A percentile compares a stretch with the other conserved stretches of the same genome.
Conservation (phyloP, 257 asterid genomes). For the Eucommia ulmoides region DNA sequence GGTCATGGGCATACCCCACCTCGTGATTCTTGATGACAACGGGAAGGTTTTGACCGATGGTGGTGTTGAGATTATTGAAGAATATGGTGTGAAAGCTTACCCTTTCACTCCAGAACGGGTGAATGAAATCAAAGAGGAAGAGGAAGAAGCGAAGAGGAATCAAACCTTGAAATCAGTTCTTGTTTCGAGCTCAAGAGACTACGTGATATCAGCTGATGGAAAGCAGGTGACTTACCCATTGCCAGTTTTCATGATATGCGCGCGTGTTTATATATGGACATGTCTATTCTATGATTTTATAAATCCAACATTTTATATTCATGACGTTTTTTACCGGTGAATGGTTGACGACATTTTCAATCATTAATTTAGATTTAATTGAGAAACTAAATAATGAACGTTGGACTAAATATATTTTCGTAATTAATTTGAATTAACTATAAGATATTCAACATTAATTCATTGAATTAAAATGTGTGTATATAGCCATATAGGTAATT, state of each 20-base stretch:
- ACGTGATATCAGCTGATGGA: constrained; percentile 14
- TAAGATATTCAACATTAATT: too few species aligned
- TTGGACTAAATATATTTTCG: too few species aligned
- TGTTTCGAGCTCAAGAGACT: constrained; percentile 15
- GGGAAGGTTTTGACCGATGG: constrained; percentile 14
- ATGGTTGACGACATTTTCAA: too few species aligned
- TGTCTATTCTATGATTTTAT: too few species aligned
- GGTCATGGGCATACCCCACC: constrained; percentile 22
- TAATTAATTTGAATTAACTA: too few species aligned
- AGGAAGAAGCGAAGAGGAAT: constrained; percentile 11
- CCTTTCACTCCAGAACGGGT: constrained; percentile 20
- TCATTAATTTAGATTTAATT: too few species aligned
- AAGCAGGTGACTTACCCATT: constrained; percentile 16
- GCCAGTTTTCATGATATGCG: too few species aligned
- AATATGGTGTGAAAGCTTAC: constrained; percentile 16
- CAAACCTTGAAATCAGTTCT: constrained; percentile 21
- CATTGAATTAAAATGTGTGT: too few species aligned
- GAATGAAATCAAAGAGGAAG: constrained; percentile 12
- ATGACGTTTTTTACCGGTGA: not conserved
- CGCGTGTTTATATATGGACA: too few species aligned
- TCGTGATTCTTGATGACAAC: constrained; percentile 16
- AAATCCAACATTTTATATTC: not conserved
- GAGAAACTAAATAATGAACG: too few species aligned
- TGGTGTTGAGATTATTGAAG: constrained; percentile 10
- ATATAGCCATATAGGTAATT: too few species aligned